A percentile compares a stretch with the other conserved stretches of the same genome.
Evolutionary conservation across 495 filamentous ascomycete species (phyloP).

Genomic region (Cairneyella variabilis): DNA sequence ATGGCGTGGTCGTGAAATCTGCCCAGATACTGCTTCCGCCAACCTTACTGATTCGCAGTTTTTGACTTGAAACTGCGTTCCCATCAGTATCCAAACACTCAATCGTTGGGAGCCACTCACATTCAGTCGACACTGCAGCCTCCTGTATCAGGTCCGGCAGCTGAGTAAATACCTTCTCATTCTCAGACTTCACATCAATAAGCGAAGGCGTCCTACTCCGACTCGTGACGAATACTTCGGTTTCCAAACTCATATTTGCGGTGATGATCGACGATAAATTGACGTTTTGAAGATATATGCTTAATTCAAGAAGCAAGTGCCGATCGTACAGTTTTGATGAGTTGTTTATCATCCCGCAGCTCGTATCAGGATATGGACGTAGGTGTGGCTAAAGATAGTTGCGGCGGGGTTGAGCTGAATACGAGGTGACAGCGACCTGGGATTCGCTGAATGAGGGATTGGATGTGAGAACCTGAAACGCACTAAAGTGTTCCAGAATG

Average conservation of each 20-base stretch:
- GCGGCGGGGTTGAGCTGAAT: constrained; percentile 9
- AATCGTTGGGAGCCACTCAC: constrained; percentile 5
- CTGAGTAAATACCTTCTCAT: constrained; percentile 15
- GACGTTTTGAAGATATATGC: neutral
- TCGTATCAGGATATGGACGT: constrained; percentile 15
- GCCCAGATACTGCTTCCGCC: constrained; percentile 9
- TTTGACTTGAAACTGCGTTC: constrained; percentile 21
- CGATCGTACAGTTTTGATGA: neutral
- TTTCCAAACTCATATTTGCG: constrained; percentile 14
- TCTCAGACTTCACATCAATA: constrained; percentile 18
- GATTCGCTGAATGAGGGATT: too few species aligned
- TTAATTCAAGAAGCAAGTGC: neutral
- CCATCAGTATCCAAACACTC: constrained; percentile 3
- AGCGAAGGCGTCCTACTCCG: constrained; percentile 20
- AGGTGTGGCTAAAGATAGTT: constrained; percentile 12
- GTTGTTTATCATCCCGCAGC: neutral
- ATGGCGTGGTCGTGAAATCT: constrained; percentile 11
- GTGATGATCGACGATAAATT: constrained; percentile 1
- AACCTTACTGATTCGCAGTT: constrained; percentile 13
- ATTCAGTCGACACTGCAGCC: constrained; percentile 24
- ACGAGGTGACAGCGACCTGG: too few species aligned
- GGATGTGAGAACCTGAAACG: constrained; percentile 2
- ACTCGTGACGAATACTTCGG: constrained; percentile 19
- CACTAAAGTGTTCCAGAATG: neutral
- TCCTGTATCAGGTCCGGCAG: constrained; percentile 25